A percentile compares a stretch with the other conserved stretches of the same genome.
Conservation (phyloP, 73 alveolate genomes). For the Strombidium stylifer region DNA sequence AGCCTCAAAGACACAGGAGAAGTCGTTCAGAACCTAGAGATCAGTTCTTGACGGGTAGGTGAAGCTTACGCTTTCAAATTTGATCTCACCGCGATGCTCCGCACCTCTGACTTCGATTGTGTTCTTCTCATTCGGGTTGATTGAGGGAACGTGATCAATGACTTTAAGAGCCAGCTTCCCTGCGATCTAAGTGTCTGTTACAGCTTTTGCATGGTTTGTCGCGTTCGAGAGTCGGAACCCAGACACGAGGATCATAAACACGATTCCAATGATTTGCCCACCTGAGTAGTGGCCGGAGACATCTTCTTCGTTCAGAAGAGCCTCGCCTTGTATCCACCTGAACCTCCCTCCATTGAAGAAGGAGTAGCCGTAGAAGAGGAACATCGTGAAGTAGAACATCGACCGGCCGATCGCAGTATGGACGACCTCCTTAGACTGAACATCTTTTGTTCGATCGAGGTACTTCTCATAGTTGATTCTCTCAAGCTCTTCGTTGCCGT, state of each 20-base stretch:
- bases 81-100: too few species aligned
- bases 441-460: constrained; percentile 26
- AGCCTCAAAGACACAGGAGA: too few species aligned
- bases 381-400: constrained; percentile 29
- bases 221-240: constrained; percentile 23
- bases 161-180: background rate
- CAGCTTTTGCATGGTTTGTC: constrained; percentile 47
- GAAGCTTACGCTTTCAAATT: too few species aligned
- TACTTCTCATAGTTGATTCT: constrained; percentile 29
- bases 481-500: constrained; percentile 49
- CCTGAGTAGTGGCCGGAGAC: too few species aligned
- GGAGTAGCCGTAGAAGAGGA: constrained; percentile 28
- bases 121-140: background rate
- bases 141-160: background rate
- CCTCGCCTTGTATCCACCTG: too few species aligned
- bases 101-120: too few species aligned
- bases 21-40: too few species aligned
- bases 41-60: too few species aligned
- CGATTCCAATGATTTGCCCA: too few species aligned
- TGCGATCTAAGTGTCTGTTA: constrained; percentile 44
- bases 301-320: too few species aligned
- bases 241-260: too few species aligned
- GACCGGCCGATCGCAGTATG: constrained; percentile 39
- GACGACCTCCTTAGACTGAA: constrained; percentile 29
- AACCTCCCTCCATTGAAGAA: too few species aligned